Conservation (phyloP, 2,329 filamentous ascomycete genomes). For the Aureobasidium subglaciale region DNA sequence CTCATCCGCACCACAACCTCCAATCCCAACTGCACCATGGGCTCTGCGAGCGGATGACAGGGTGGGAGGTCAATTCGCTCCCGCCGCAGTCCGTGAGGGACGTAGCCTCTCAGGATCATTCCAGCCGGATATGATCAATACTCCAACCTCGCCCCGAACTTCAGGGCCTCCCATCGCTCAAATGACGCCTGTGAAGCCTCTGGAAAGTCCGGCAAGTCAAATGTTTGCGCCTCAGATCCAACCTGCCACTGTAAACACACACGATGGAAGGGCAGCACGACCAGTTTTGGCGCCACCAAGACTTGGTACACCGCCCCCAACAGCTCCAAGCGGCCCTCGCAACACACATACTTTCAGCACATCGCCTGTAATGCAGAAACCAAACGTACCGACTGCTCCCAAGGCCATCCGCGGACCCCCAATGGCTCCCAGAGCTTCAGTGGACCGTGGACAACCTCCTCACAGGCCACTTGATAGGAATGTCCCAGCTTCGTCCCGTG, state of each 20-base stretch:
- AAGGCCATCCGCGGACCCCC: constrained; percentile 28
- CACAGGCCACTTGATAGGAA: constrained; percentile 20
- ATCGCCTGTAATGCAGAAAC: constrained; percentile 27
- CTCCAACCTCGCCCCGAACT: constrained; percentile 7
- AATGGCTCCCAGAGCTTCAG: constrained; percentile 20
- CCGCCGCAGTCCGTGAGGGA: neutral
- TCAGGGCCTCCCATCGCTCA: neutral
- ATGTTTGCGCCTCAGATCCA: neutral
- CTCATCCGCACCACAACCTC: neutral
- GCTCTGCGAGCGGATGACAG: constrained; percentile 13
- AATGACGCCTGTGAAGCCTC: neutral
- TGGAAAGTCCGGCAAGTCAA: neutral
- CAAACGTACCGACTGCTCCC: constrained; percentile 30
- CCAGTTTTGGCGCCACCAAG: constrained; percentile 10
- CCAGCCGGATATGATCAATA: neutral
- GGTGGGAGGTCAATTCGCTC: neutral
- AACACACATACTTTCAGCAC: constrained; percentile 25
- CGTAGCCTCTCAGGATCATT: constrained; percentile 9
- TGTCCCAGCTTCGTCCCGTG: constrained; percentile 19
- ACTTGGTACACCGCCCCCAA: constrained; percentile 15
- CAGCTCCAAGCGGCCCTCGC: constrained; percentile 16
- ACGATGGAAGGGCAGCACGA: neutral
- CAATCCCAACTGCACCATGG: constrained; percentile 13
- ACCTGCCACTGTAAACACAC: neutral
- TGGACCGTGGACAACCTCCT: constrained; percentile 13